phyloP scores from a whole-genome alignment of 163 green algal genomes.

The Coccomyxa subellipsoidea region DNA sequence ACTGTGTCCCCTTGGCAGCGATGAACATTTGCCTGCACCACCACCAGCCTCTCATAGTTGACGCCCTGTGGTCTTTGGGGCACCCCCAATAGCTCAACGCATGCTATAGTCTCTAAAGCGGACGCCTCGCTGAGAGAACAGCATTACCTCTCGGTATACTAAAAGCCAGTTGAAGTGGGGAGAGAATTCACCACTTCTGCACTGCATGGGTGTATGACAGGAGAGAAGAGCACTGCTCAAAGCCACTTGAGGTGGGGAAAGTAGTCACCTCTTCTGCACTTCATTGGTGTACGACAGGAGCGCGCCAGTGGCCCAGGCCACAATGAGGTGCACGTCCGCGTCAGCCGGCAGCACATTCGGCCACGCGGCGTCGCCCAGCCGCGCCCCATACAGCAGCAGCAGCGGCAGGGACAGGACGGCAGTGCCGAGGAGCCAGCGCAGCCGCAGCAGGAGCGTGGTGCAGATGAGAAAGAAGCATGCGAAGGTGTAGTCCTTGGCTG shows the following conservation, averaged over 20 bases:
- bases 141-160: too few relatives aligned
- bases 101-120: too few relatives aligned
- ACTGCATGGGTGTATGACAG: too few relatives aligned
- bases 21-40: background rate
- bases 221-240: too few relatives aligned
- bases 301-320: conserved; percentile 70
- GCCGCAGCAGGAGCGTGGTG: conserved; percentile 66
- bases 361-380: background rate
- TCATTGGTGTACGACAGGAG: conserved; percentile 72
- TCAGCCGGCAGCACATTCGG: conserved; percentile 45
- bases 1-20: background rate
- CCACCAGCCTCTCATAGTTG: background rate
- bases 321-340: conserved; percentile 62
- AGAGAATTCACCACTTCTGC: too few relatives aligned
- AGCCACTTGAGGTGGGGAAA: background rate
- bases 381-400: background rate
- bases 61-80: too few relatives aligned
- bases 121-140: too few relatives aligned
- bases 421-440: conserved; percentile 38
- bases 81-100: too few relatives aligned
- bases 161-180: too few relatives aligned
- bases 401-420: conserved; percentile 16
- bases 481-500: conserved; percentile 64
- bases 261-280: conserved; percentile 33
- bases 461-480: conserved; percentile 78